Evolutionary conservation across 371 early-diverging fungal genomes (phyloP), one percentile per base, ranked within the genome.

Genomic region (Nematocida parisii): DNA sequence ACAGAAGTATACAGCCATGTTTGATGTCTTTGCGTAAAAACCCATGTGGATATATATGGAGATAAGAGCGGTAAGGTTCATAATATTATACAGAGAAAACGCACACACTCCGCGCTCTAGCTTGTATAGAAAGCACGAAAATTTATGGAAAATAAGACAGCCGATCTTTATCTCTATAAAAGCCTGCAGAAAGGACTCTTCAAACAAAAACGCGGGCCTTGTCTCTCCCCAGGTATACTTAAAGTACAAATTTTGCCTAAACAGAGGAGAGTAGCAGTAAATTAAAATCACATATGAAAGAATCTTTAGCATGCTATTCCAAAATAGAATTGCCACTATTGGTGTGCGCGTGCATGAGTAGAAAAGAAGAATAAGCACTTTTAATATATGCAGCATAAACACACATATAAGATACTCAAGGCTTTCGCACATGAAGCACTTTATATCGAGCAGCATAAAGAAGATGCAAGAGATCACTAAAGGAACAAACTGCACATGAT

Each of bases 321-420:
- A 45, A 11, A 64, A 42, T 27, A 64, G 64, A 39, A 11, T 39
- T 13, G 22, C 1, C 15, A 64, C 42, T 39, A 15, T n/a, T 9
- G 11, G 9, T 33, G 13, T 40, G 42, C 5, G 27, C 11, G 7
- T 13, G 11, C 7, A n/a, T 7, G 11, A 7, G 6, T 42, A 64
- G 44, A 33, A 11, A 3, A 5, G 2, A 44, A 18, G 18, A 18
- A 64, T 33, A 39, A 45, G n/a, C 11, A 45, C 45, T 44, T 42
- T 39, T 39, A 64, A 9, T 7, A 18, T 42, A 42, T 42, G 27
- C 15, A 45, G 18, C 0, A 44, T 5, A 42, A 44, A 33, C 22
- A 64, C 13, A 27, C 64, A 64, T 42, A 64, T 33, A 33, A 64
- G 64, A 42, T 64, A 64, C 64, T 64, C 64, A 44, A 64, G 64